Base-by-base conservation (phyloP, 148 eudicot species). In the Chenopodium berlandieri region DNA sequence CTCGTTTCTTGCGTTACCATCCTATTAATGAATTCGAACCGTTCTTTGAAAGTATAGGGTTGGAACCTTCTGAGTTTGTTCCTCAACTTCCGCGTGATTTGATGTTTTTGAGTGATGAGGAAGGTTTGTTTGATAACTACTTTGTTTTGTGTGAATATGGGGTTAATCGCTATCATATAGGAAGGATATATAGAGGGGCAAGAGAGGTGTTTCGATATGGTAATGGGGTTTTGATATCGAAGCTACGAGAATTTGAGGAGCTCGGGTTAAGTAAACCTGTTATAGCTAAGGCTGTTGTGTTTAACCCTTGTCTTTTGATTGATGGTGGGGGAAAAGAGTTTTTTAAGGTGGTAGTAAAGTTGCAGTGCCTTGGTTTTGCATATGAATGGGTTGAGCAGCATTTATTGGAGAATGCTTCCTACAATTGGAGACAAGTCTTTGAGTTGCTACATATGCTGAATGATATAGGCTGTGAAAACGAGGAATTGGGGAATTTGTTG, bases 1-100 rank as follows among this genome's bases (percentile, higher is more conserved):
- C 86, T 13, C 84, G 93, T 22, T 90, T 89, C 71, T 82, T 94
- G 81, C 73, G 92, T 31, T 94, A 89, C 78, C 88, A 90, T 79
- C 97, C 97, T 2, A 85, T 94, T 56, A 92, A 94, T 80, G 97
- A 94, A 44, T 94, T 86, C 25, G 97, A 94, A 72, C 94, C 94
- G 1, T 94, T 94, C 80, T 94, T 92, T 47, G 97, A 94, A 85
- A 94, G 97, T 81, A 89, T 94, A 72, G 97, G 97, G 67, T 84
- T 94, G 85, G 84, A 84, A 9, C 91, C 91, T 64, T 62, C 65
- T 46, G 91, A 87, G 82, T 90, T 87, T 37, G 64, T 73, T 27
- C 66, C 85, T 12, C 75, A 85, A 54, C 89, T 94, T 54, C 92
- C 90, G 2, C 88, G 89, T n/a, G 67, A 87, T 73, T 78, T 87